Conservation (phyloP, 2,329 filamentous ascomycete species). For the Dendrostoma leiphaemia region DNA sequence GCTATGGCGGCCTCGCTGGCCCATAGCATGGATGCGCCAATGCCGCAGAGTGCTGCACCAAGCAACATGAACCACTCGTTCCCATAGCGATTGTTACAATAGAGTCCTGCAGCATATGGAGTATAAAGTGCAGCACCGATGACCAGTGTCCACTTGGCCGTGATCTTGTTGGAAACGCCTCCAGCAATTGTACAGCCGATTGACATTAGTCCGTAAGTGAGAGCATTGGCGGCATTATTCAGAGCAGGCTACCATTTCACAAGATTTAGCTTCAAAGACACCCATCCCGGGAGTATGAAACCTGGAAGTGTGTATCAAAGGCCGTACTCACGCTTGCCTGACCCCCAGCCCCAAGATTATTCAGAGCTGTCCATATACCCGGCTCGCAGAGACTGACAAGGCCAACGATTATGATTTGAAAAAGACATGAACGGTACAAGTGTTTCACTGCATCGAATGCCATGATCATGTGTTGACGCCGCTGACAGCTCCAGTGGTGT, state of each 20-base stretch:
- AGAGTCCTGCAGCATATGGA: slow-evolving; percentile 62
- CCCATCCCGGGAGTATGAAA: too few relatives aligned
- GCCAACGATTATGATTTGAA: slow-evolving; percentile 12
- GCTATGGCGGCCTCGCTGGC: slow-evolving; percentile 66
- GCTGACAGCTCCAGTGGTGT: too few relatives aligned
- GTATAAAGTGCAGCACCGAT: slow-evolving; percentile 41
- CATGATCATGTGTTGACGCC: too few relatives aligned
- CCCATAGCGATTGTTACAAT: slow-evolving; percentile 63
- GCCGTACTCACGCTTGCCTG: slow-evolving; percentile 5
- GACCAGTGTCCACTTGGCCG: slow-evolving; percentile 1
- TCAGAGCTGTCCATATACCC: slow-evolving; percentile 14
- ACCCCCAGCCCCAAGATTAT: slow-evolving; percentile 14
- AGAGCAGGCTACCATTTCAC: slow-evolving; percentile 8
- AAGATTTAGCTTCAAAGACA: too few relatives aligned
- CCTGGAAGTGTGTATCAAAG: too few relatives aligned
- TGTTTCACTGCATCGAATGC: too few relatives aligned
- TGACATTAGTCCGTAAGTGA: slow-evolving; percentile 12
- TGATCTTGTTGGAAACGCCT: slow-evolving; percentile 10
- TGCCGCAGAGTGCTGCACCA: slow-evolving; percentile 60
- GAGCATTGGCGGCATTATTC: slow-evolving; percentile 14
- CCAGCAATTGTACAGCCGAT: slow-evolving; percentile 6
- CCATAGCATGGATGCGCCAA: slow-evolving; percentile 67
- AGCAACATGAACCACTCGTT: slow-evolving; percentile 63
- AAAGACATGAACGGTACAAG: slow-evolving; percentile 16
- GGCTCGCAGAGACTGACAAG: slow-evolving; percentile 14